Evolutionary conservation across 306 rosid genomes (phyloP).

Genomic region (Carpinus viminea): DNA sequence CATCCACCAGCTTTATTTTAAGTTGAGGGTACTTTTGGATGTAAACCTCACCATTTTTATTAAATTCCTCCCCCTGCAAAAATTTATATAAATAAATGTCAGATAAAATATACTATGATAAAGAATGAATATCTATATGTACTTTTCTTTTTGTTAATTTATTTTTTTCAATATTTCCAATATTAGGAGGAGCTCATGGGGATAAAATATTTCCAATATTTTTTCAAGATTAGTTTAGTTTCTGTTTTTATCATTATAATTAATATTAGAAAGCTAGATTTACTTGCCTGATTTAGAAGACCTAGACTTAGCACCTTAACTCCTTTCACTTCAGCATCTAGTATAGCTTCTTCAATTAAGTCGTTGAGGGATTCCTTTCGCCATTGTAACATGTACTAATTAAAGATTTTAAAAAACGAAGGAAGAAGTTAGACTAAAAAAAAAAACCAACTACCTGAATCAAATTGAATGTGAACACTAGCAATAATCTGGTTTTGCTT

Average conservation of each 20-base stretch:
- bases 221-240: no score
- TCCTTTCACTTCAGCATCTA: not conserved
- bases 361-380: not conserved
- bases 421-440: no score
- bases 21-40: conserved; percentile 33
- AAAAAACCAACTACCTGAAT: not conserved
- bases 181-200: no score
- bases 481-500: no score
- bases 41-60: conserved; percentile 38
- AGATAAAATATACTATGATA: no score
- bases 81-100: not conserved
- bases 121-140: no score
- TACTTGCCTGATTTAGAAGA: not conserved
- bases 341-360: not conserved
- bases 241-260: no score
- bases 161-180: no score
- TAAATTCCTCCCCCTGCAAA: conserved; percentile 39
- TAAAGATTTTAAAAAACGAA: not conserved
- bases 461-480: not conserved
- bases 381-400: not conserved
- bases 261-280: not conserved
- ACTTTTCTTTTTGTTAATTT: no score
- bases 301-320: conserved; percentile 2
- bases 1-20: conserved; percentile 48
- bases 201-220: no score